These are phyloP conservation scores for Gracilaria domingensis DNA, from an alignment of 23 red algal genomes.

Conservation along the genomic window DNA sequence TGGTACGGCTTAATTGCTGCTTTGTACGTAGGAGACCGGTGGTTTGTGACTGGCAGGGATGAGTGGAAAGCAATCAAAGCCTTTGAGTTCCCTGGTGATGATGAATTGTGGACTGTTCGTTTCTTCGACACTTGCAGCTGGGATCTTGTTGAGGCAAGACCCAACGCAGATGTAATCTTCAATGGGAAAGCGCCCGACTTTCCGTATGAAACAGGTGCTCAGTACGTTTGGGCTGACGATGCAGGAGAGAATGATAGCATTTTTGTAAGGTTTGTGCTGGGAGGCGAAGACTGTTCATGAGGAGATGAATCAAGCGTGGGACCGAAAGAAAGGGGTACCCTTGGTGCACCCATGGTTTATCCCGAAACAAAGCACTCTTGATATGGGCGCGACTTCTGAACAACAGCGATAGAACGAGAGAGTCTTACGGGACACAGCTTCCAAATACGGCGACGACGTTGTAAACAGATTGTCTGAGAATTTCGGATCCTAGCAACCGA, in stretches of 20 bases:
- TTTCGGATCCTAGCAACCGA: too few relatives aligned
- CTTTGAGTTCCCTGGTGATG: slow-evolving; percentile 21
- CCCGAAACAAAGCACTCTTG: neutral
- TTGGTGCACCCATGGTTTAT: too few relatives aligned
- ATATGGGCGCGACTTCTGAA: neutral
- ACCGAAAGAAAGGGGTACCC: neutral
- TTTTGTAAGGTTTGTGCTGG: slow-evolving; percentile 35
- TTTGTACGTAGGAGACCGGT: slow-evolving; percentile 7
- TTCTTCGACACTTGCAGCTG: slow-evolving; percentile 33
- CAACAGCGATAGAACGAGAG: too few relatives aligned
- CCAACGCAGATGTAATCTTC: slow-evolving; percentile 12
- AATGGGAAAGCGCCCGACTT: slow-evolving; percentile 21
- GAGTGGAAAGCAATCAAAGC: slow-evolving; percentile 48
- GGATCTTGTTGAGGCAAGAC: slow-evolving; percentile 24
- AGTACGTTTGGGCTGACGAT: slow-evolving; percentile 45
- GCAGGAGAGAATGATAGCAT: slow-evolving; percentile 29
- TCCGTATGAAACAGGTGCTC: slow-evolving; percentile 28
- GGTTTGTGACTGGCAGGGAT: slow-evolving; percentile 32
- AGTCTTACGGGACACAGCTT: too few relatives aligned
- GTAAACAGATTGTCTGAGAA: too few relatives aligned
- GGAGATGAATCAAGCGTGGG: neutral
- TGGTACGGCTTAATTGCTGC: slow-evolving; percentile 49
- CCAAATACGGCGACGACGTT: too few relatives aligned
- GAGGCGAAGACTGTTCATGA: slow-evolving; percentile 36
- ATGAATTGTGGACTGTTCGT: slow-evolving; percentile 30